Evolutionary conservation across 225 moss, liverwort and hornwort species (phyloP), one percentile per base, ranked within the genome.

Genomic region (Bryum argenteum): DNA sequence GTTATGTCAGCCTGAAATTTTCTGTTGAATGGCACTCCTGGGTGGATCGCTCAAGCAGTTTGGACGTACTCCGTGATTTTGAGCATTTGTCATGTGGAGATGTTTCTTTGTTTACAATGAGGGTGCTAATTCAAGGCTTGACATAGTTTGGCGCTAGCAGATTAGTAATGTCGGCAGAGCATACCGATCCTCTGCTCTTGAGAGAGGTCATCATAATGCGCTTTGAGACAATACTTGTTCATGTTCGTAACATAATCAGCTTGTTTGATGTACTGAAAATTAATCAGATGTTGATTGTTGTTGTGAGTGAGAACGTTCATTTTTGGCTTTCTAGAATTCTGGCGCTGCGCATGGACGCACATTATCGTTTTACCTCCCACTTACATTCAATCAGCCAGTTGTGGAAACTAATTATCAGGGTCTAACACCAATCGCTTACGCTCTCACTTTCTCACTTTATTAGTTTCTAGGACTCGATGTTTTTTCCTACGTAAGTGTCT

Each of bases 241-340:
- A n/a, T 54, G 11, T 61, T 45, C 39, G 18, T 73, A 41, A 41
- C 11, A 16, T 40, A 40, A 38, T 44, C 37, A 43, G 43, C 59
- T 37, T n/a, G 52, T 40, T 19, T 19, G 9, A 1, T 67, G 6
- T 28, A n/a, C 18, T 37, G 11, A 6, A 61, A 45, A 45, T 22
- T 22, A n/a, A 37, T 45, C 39, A 19, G 38, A 62, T 5, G 8
- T 9, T 40, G 8, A 39, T 43, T 54, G 26, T 11, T 19, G 61
- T 71, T 66, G 20, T 41, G 28, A 58, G 58, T n/a, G 44, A 18
- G 61, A 61, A 44, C 61, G 7, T 33, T 33, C 5, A 33, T 72
- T n/a, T n/a, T 72, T 5, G 26, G 22, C 45, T 61, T 54, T 39
- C 14, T 54, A 41, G 67, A 38, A 18, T 22, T 47, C 12, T 10